Percentiles rank a stretch among this genome's conserved stretches.
Evolutionary conservation across 306 rosid species (phyloP).

Genomic region (Glycine soja): DNA sequence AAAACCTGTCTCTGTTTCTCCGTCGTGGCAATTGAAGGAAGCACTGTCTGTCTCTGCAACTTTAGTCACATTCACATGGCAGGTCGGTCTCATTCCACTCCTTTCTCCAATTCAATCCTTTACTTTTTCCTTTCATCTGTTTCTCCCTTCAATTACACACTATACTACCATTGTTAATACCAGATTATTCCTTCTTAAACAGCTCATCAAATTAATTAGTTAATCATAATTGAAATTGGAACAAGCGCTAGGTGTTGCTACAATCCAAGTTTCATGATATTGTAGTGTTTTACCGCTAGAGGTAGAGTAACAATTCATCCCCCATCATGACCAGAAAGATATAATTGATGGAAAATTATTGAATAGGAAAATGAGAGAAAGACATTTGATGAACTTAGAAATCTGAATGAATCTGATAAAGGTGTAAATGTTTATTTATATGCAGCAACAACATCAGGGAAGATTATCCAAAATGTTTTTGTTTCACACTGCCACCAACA

Average conservation of each 20-base stretch:
- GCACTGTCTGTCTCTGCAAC: slow-evolving; percentile 17
- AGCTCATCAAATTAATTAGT: neutral
- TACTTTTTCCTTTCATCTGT: neutral
- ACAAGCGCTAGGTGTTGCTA: slow-evolving; percentile 2
- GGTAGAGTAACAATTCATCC: slow-evolving; percentile 14
- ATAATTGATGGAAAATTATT: slow-evolving; percentile 8
- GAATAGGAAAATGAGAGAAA: slow-evolving; percentile 17
- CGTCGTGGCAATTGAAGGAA: slow-evolving; percentile 36
- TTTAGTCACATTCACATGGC: slow-evolving; percentile 40
- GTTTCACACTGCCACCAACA: slow-evolving; percentile 78
- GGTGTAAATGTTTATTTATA: slow-evolving; percentile 68
- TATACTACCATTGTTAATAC: neutral
- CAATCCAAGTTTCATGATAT: slow-evolving; percentile 16
- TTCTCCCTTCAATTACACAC: neutral
- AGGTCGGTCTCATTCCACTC: slow-evolving; percentile 41
- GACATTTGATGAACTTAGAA: slow-evolving; percentile 47
- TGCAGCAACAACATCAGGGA: slow-evolving; percentile 91
- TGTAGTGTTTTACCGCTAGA: neutral
- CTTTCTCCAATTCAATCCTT: neutral
- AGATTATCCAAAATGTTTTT: slow-evolving; percentile 85
- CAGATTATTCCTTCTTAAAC: neutral
- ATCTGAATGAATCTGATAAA: slow-evolving; percentile 59
- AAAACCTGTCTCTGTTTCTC: slow-evolving; percentile 39
- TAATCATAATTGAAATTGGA: slow-evolving; percentile 23
- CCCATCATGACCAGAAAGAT: neutral